Evolutionary conservation across 2,329 filamentous ascomycete genomes (phyloP).

Genomic region (Clonostachys rosea): DNA sequence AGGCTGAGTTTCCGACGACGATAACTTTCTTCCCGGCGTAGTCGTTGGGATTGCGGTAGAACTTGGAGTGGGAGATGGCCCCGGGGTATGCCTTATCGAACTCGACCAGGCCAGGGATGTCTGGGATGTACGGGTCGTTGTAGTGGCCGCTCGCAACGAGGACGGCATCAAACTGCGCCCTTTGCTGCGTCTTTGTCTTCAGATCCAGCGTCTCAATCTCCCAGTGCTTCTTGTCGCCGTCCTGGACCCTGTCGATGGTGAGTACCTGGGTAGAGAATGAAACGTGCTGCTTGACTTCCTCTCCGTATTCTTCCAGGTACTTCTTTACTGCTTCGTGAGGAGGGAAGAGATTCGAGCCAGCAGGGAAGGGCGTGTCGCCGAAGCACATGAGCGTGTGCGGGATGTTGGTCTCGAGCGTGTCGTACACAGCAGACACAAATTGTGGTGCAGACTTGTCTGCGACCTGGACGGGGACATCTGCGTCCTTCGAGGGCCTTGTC

Average conservation of each 20-base stretch:
- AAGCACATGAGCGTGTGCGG: constrained; percentile 68
- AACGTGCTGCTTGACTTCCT: constrained; percentile 53
- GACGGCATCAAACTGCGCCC: constrained; percentile 52
- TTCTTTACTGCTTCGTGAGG: constrained; percentile 55
- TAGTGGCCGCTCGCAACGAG: constrained; percentile 61
- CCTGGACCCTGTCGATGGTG: constrained; percentile 17
- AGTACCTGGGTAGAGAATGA: constrained; percentile 60
- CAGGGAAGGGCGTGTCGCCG: constrained; percentile 55
- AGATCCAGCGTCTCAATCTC: constrained; percentile 28
- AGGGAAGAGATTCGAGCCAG: constrained; percentile 61
- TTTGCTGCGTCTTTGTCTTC: constrained; percentile 11
- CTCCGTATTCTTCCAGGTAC: constrained; percentile 63
- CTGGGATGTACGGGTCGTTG: constrained; percentile 53
- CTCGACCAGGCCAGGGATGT: constrained; percentile 46
- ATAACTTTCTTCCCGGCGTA: constrained; percentile 45
- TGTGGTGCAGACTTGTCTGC: constrained; percentile 23
- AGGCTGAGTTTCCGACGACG: constrained; percentile 67
- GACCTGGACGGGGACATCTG: constrained; percentile 36
- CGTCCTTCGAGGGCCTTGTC: constrained; percentile 17
- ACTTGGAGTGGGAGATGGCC: constrained; percentile 60
- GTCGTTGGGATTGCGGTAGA: constrained; percentile 46
- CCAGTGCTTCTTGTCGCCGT: constrained; percentile 35
- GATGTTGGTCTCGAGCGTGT: constrained; percentile 71
- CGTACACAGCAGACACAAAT: constrained; percentile 70
- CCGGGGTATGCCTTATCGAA: constrained; percentile 46